Conservation (phyloP, 768 basidiomycete genomes). For the Cystofilobasidium macerans region DNA sequence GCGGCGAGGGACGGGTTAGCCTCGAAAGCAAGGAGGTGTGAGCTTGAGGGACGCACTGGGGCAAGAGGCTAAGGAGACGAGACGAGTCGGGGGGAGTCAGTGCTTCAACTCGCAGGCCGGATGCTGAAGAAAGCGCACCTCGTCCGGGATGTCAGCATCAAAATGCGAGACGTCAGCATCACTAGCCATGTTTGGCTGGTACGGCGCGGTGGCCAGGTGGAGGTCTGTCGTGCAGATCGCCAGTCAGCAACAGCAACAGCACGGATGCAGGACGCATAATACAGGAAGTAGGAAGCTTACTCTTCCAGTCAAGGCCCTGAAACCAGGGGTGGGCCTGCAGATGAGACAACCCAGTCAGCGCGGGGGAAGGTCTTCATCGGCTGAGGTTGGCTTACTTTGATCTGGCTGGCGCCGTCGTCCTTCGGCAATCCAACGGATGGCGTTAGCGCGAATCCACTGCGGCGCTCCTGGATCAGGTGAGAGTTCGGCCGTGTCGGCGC, state of each 20-base stretch:
- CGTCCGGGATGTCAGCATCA: constrained; percentile 82
- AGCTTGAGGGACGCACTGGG: not conserved
- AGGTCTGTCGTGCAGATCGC: constrained; percentile 42
- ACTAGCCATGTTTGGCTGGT: constrained; percentile 63
- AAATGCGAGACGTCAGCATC: constrained; percentile 49
- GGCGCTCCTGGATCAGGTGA: constrained; percentile 58
- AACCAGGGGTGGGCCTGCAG: constrained; percentile 76
- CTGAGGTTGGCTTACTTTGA: constrained; percentile 53
- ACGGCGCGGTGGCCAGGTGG: constrained; percentile 72
- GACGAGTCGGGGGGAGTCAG: not conserved
- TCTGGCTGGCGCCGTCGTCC: constrained; percentile 70
- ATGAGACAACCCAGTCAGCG: too few species aligned
- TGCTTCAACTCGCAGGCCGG: too few species aligned
- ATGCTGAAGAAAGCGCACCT: constrained; percentile 38
- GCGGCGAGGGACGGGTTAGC: constrained; percentile 68
- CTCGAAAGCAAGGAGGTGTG: not conserved
- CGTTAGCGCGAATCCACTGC: constrained; percentile 57
- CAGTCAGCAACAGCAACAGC: not conserved
- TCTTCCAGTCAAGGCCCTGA: constrained; percentile 76
- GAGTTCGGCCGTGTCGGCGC: constrained; percentile 67
- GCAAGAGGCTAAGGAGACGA: not conserved
- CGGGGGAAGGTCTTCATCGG: not conserved
- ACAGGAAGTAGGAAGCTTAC: constrained; percentile 25
- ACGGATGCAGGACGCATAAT: not conserved
- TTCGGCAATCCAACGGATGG: constrained; percentile 7